Percentiles rank a stretch among this genome's conserved stretches.
phyloP scores from a whole-genome alignment of 139 green algal species.

The Desmodesmus armatus region DNA sequence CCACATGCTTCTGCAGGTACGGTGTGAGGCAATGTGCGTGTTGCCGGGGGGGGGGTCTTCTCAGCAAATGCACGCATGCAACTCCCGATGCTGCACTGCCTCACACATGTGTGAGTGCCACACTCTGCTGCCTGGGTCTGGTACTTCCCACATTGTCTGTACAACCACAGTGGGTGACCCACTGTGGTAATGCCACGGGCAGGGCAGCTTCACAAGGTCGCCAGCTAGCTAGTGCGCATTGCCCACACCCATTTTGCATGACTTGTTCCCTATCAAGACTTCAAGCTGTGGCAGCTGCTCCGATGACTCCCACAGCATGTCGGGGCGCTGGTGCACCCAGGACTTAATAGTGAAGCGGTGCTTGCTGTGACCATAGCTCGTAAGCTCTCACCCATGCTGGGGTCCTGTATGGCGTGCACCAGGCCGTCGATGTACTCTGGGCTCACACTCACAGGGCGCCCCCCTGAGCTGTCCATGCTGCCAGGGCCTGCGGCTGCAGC shows the following conservation, averaged over 20 bases:
- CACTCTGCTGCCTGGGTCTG: neutral
- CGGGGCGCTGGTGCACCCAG: too few relatives aligned
- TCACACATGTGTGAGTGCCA: neutral
- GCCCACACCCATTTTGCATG: too few relatives aligned
- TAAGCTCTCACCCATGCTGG: neutral
- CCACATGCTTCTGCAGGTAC: neutral
- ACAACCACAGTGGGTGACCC: neutral
- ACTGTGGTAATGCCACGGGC: neutral
- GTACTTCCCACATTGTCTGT: neutral
- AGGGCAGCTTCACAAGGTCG: neutral
- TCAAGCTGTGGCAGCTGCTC: too few relatives aligned
- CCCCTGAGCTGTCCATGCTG: neutral
- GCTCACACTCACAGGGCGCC: neutral
- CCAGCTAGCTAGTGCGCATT: too few relatives aligned
- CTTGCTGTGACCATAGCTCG: too few relatives aligned
- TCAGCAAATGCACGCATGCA: too few relatives aligned
- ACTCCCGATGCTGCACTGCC: neutral
- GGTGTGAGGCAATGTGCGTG: too few relatives aligned
- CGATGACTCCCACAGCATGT: too few relatives aligned
- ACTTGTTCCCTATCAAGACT: too few relatives aligned
- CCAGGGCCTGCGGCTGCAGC: neutral
- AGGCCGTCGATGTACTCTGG: conserved; percentile 1
- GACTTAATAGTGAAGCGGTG: too few relatives aligned
- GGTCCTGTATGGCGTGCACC: neutral
- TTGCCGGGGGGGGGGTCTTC: too few relatives aligned